Percentiles rank a stretch among this genome's conserved stretches.
phyloP scores from a whole-genome alignment of 1,139 yeast species.

The Blastobotrys persicus region DNA sequence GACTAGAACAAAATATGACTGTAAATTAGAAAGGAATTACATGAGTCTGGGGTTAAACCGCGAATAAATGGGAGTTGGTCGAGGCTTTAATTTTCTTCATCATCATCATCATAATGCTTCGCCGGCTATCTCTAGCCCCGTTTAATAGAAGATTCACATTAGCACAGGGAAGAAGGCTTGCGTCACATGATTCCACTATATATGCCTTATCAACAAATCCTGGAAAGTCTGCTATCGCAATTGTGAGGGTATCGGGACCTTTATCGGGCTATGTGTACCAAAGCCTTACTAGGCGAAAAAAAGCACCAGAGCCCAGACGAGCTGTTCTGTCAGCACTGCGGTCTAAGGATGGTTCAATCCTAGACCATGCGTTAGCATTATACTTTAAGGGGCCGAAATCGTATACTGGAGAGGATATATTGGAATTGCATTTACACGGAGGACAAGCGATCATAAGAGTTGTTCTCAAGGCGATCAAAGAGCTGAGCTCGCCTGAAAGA shows the following conservation, averaged over 20 bases:
- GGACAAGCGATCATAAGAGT: slow-evolving; percentile 81
- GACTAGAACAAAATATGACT: too few species aligned
- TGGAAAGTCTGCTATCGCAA: slow-evolving; percentile 83
- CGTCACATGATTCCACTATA: slow-evolving; percentile 47
- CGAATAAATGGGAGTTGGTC: too few species aligned
- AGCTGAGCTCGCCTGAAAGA: slow-evolving; percentile 20
- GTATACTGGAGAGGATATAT: slow-evolving; percentile 87
- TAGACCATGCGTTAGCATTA: slow-evolving; percentile 76
- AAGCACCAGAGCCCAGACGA: slow-evolving; percentile 48
- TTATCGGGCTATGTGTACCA: slow-evolving; percentile 46
- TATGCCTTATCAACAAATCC: slow-evolving; percentile 87
- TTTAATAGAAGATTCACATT: too few species aligned
- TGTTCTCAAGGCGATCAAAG: slow-evolving; percentile 61
- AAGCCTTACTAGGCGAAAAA: slow-evolving; percentile 44
- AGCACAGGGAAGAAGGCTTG: slow-evolving; percentile 8
- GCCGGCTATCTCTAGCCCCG: too few species aligned
- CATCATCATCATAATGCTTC: too few species aligned
- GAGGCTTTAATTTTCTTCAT: too few species aligned
- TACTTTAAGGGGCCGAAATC: slow-evolving; percentile 75
- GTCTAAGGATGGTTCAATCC: slow-evolving; percentile 37
- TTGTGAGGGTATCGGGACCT: slow-evolving; percentile 78
- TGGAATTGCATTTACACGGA: slow-evolving; percentile 90
- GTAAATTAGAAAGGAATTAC: too few species aligned
- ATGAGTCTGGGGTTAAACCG: too few species aligned
- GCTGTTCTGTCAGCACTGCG: slow-evolving; percentile 51